Percentiles rank a stretch among this genome's conserved stretches.
These are phyloP conservation scores for Alternaria gansuensis DNA, from an alignment of 2,329 filamentous ascomycete species.

Conservation along the genomic window DNA sequence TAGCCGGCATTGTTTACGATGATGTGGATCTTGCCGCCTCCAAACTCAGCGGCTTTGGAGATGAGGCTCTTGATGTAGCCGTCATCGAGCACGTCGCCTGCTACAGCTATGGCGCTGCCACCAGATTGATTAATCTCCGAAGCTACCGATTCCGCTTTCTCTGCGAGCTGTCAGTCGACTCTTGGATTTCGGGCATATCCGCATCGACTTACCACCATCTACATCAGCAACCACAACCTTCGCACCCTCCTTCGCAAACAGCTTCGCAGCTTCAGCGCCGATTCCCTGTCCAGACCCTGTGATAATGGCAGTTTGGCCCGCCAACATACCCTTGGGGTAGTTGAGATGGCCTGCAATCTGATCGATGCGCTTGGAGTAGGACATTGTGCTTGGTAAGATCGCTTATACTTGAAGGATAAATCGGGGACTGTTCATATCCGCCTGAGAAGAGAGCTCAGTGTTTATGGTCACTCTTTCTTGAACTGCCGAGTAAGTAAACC, in stretches of 20 bases:
- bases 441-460: not conserved
- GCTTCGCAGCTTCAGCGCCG: conserved; percentile 79
- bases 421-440: not conserved
- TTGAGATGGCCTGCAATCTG: conserved; percentile 83
- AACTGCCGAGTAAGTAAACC: conserved; percentile 31
- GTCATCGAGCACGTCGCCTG: conserved; percentile 78
- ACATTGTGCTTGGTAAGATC: conserved; percentile 19
- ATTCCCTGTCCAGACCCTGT: conserved; percentile 89
- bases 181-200: not conserved
- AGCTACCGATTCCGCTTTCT: conserved; percentile 74
- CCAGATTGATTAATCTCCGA: conserved; percentile 73
- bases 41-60: conserved; percentile 78
- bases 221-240: conserved; percentile 87
- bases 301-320: conserved; percentile 84
- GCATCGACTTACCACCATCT: conserved; percentile 65
- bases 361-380: conserved; percentile 60
- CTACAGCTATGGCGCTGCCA: conserved; percentile 74
- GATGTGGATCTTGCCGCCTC: conserved; percentile 86
- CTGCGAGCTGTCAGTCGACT: conserved; percentile 54
- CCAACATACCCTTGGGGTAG: conserved; percentile 80
- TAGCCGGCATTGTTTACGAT: conserved; percentile 93
- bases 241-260: conserved; percentile 89
- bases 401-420: not conserved
- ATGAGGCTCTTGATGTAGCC: conserved; percentile 77
- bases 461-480: conserved; percentile 8